Conservation (phyloP, 371 early-diverging fungal species). For the Haplosporangium sp. region DNA sequence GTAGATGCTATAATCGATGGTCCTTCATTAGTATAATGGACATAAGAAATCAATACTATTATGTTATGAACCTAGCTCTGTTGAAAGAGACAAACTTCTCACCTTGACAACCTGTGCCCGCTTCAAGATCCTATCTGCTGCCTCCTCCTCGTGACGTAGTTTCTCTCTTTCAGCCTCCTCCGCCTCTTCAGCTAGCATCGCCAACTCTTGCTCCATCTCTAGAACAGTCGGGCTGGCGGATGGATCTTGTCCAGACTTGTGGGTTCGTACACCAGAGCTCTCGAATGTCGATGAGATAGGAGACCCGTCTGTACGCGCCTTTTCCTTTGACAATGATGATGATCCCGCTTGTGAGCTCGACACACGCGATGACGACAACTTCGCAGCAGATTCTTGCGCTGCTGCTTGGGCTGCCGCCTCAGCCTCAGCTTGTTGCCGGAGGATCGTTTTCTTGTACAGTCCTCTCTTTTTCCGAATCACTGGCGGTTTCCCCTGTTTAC, state of each 20-base stretch:
- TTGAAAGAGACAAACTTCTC: not conserved
- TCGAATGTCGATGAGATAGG: constrained; percentile 21
- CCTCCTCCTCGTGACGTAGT: constrained; percentile 35
- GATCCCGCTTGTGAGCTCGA: not conserved
- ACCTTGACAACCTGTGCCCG: constrained; percentile 52
- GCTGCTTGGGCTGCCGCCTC: constrained; percentile 35
- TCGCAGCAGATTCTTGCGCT: constrained; percentile 13
- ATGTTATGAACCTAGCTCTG: not conserved
- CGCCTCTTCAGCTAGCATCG: constrained; percentile 52
- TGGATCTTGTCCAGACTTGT: constrained; percentile 5
- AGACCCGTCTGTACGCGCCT: constrained; percentile 1
- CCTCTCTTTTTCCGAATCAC: constrained; percentile 44
- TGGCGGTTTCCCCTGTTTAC: constrained; percentile 4
- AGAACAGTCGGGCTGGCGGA: constrained; percentile 8
- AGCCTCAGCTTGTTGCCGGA: constrained; percentile 47
- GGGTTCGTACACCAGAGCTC: constrained; percentile 9
- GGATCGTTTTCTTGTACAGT: constrained; percentile 48
- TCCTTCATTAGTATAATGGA: no score
- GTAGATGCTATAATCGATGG: constrained; percentile 27
- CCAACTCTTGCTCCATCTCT: constrained; percentile 49
- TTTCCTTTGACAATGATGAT: constrained; percentile 4
- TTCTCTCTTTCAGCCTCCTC: constrained; percentile 23
- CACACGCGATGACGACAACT: constrained; percentile 8
- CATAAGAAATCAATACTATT: no score
- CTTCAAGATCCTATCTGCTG: constrained; percentile 41